Conservation (phyloP, 2,329 filamentous ascomycete genomes). For the Pyrenochaeta sp. region DNA sequence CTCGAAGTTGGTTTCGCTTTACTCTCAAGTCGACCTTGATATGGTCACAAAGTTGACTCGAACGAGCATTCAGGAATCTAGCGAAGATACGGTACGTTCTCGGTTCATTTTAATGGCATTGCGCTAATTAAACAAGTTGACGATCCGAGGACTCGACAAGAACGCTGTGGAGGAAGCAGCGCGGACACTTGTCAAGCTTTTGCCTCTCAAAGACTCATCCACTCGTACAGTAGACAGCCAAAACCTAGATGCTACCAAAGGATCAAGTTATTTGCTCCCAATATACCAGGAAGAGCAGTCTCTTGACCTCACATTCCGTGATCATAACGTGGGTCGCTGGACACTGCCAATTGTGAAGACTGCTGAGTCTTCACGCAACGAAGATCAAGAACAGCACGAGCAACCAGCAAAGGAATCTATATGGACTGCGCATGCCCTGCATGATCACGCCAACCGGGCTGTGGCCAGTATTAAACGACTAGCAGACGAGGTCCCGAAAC, state of each 20-base stretch:
- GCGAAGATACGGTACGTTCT: constrained; percentile 27
- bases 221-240: constrained; percentile 29
- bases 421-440: neutral
- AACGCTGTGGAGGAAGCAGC: constrained; percentile 36
- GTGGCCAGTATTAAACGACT: constrained; percentile 3
- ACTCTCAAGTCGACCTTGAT: constrained; percentile 24
- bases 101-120: neutral
- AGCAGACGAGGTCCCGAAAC: neutral
- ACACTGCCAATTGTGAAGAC: constrained; percentile 20
- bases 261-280: constrained; percentile 26
- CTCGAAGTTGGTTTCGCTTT: constrained; percentile 15
- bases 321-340: constrained; percentile 36
- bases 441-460: constrained; percentile 5
- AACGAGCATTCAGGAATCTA: constrained; percentile 27
- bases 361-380: neutral
- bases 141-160: constrained; percentile 37
- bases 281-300: constrained; percentile 23
- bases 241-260: constrained; percentile 16
- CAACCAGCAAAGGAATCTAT: neutral
- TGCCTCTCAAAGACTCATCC: constrained; percentile 29
- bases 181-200: constrained; percentile 35
- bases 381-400: constrained; percentile 2
- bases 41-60: constrained; percentile 32
- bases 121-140: constrained; percentile 27
- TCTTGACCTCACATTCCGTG: constrained; percentile 34